phyloP scores from a whole-genome alignment of 257 asterid species.

The Scutellaria baicalensis region DNA sequence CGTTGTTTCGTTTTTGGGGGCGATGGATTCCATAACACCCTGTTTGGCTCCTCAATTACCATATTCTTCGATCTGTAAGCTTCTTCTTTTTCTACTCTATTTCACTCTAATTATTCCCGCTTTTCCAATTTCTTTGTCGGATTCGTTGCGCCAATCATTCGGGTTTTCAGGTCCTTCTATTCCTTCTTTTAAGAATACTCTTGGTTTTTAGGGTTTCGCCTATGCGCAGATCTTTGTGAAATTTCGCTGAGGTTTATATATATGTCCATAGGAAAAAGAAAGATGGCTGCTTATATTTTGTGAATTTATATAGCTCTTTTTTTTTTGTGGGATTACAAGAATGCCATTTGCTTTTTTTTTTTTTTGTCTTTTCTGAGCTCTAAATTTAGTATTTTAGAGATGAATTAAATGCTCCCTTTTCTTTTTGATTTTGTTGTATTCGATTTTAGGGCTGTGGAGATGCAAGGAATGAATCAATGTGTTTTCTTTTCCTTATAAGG shows the following conservation, averaged over 20 bases:
- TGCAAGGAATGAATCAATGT: background rate
- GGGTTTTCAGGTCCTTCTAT: background rate
- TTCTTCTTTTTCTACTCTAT: slow-evolving; percentile 17
- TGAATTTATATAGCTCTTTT: background rate
- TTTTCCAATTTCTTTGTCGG: background rate
- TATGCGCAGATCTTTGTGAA: slow-evolving; percentile 34
- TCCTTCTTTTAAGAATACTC: slow-evolving; percentile 3
- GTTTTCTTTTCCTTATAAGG: background rate
- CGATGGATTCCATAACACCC: slow-evolving; percentile 29
- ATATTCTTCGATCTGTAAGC: slow-evolving; percentile 41
- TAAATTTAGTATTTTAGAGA: background rate
- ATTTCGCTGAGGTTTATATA: background rate
- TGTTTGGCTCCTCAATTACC: slow-evolving; percentile 19
- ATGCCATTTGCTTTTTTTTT: background rate
- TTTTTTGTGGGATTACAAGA: slow-evolving; percentile 14
- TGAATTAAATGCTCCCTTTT: background rate
- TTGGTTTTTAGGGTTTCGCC: slow-evolving; percentile 34
- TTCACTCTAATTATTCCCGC: background rate
- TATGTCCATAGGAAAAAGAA: slow-evolving; percentile 4
- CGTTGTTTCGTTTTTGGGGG: slow-evolving; percentile 17
- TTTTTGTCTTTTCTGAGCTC: background rate
- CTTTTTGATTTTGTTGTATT: background rate
- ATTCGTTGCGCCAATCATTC: slow-evolving; percentile 16
- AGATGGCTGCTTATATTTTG: background rate
- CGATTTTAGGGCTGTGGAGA: background rate